These are phyloP conservation scores for Calonectria henricotiae DNA, from an alignment of 2,329 filamentous ascomycete species.

Conservation along the genomic window DNA sequence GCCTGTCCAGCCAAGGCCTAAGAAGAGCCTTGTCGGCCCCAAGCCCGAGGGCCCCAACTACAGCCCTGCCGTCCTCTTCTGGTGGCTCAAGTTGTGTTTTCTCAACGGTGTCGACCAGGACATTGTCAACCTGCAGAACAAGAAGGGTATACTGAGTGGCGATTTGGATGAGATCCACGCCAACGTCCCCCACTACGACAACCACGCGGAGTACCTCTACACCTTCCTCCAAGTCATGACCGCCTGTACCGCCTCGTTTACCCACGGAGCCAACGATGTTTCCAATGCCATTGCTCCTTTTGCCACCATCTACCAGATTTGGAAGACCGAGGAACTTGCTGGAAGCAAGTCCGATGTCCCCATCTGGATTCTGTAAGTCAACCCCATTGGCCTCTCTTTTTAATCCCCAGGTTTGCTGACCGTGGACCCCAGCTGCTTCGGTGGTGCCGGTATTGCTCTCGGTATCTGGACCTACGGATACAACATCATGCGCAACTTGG, in stretches of 20 bases:
- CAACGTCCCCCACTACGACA: slow-evolving; percentile 73
- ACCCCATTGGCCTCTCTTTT: fast-evolving
- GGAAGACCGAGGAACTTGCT: slow-evolving; percentile 65
- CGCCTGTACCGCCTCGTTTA: slow-evolving; percentile 76
- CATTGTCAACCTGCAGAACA: slow-evolving; percentile 51
- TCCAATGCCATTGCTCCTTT: slow-evolving; percentile 76
- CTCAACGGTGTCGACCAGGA: slow-evolving; percentile 53
- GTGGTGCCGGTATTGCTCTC: slow-evolving; percentile 68
- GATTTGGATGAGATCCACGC: slow-evolving; percentile 72
- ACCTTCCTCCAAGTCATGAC: slow-evolving; percentile 75
- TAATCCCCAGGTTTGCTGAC: slow-evolving; percentile 3
- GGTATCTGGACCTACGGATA: slow-evolving; percentile 77
- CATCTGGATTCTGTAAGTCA: slow-evolving; percentile 70
- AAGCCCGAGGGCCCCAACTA: slow-evolving; percentile 44
- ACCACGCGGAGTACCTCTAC: slow-evolving; percentile 72
- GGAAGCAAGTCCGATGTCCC: slow-evolving; percentile 68
- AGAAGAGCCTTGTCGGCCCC: slow-evolving; percentile 44
- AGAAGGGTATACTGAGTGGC: slow-evolving; percentile 68
- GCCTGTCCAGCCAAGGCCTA: slow-evolving; percentile 35
- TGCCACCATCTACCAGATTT: slow-evolving; percentile 76
- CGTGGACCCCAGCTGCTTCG: slow-evolving; percentile 58
- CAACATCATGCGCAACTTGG: slow-evolving; percentile 77
- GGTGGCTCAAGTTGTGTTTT: slow-evolving; percentile 49
- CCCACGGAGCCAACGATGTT: slow-evolving; percentile 79
- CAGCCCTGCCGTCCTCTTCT: slow-evolving; percentile 44